Evolutionary conservation across 805 yeast genomes (phyloP).

Genomic region (Spathaspora arborariae): DNA sequence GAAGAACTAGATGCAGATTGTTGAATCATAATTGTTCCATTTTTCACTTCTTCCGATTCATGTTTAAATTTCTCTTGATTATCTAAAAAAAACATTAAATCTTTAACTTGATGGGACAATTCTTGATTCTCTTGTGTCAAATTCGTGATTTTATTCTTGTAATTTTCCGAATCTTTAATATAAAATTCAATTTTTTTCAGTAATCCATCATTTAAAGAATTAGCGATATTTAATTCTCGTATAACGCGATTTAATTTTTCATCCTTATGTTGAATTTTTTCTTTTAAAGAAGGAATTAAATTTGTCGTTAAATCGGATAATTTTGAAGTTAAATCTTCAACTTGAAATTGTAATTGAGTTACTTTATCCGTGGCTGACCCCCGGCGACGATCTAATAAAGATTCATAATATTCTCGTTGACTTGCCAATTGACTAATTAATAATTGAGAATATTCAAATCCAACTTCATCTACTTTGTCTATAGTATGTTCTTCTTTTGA

Average conservation of each 20-base stretch:
- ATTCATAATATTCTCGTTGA: constrained; percentile 79
- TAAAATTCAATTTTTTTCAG: constrained; percentile 34
- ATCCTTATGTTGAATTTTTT: constrained; percentile 27
- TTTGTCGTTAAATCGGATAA: constrained; percentile 21
- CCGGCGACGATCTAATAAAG: constrained; percentile 21
- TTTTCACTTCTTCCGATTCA: constrained; percentile 66
- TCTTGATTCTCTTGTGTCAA: constrained; percentile 43
- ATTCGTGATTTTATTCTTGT: constrained; percentile 18
- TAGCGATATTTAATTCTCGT: constrained; percentile 29
- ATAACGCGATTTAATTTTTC: constrained; percentile 24
- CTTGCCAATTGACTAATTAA: constrained; percentile 78
- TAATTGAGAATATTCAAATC: constrained; percentile 76
- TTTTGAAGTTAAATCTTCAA: constrained; percentile 24
- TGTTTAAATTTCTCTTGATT: constrained; percentile 68
- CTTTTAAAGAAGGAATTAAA: constrained; percentile 30
- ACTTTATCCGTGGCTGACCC: constrained; percentile 10
- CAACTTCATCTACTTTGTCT: constrained; percentile 52
- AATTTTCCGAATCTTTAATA: constrained; percentile 21
- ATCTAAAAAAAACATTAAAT: constrained; percentile 77
- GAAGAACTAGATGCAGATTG: constrained; percentile 13
- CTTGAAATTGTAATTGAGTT: constrained; percentile 23
- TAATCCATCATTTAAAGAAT: constrained; percentile 36
- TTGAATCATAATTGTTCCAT: constrained; percentile 60
- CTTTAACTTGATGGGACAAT: constrained; percentile 61
- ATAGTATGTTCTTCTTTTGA: constrained; percentile 8